phyloP scores from a whole-genome alignment of 2,329 filamentous ascomycete species.

The Verticillium tricorpus region DNA sequence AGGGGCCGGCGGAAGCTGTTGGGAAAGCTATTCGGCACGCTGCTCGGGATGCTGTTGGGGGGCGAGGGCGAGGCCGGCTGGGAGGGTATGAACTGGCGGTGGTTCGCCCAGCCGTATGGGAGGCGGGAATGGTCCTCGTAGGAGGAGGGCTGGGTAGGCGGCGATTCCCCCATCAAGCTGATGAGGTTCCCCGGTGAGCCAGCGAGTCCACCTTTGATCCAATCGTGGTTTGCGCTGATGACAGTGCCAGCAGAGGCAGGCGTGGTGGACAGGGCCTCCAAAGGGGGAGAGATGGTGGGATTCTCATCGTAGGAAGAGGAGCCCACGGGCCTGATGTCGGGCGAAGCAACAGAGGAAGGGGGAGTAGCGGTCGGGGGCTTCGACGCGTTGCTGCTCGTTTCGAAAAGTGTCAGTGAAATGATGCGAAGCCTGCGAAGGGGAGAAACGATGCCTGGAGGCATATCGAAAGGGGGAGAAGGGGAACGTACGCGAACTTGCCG shows the following conservation, averaged over 20 bases:
- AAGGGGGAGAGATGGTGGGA: constrained; percentile 37
- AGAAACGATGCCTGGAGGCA: not conserved
- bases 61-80: constrained; percentile 36
- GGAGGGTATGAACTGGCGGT: constrained; percentile 39
- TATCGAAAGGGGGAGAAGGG: constrained; percentile 1
- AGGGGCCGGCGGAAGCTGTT: constrained; percentile 15
- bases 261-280: constrained; percentile 43
- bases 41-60: constrained; percentile 17
- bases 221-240: constrained; percentile 42
- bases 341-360: constrained; percentile 38
- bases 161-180: constrained; percentile 46
- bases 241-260: constrained; percentile 45
- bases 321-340: constrained; percentile 37
- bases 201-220: constrained; percentile 37
- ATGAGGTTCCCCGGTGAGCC: constrained; percentile 51
- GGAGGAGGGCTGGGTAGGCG: constrained; percentile 47
- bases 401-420: constrained; percentile 6
- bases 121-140: constrained; percentile 42
- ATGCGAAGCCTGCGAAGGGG: not conserved
- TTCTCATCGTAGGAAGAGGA: constrained; percentile 35
- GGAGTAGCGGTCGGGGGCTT: constrained; percentile 27
- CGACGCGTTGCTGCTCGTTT: constrained; percentile 25
- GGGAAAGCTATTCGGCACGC: constrained; percentile 7
- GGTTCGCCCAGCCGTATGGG: constrained; percentile 40
- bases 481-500: constrained; percentile 47